Conservation (phyloP, 306 rosid genomes). For the Ochetophila trinervis region DNA sequence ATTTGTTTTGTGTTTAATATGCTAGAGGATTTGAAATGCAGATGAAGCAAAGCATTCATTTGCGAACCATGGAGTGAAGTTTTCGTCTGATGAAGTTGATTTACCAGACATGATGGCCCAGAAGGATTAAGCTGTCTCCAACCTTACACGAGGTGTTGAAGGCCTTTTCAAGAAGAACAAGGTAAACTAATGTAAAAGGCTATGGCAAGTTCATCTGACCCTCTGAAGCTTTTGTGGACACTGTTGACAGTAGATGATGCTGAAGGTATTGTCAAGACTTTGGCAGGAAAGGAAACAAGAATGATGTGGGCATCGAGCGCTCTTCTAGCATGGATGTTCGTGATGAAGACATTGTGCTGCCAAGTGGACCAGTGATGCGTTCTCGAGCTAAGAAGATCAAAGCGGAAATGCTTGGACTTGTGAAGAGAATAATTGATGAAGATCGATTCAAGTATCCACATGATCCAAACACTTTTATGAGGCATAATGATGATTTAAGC, state of each 20-base stretch:
- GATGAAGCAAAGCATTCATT: slow-evolving; percentile 93
- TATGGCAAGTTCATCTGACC: slow-evolving; percentile 84
- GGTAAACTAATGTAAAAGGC: slow-evolving; percentile 90
- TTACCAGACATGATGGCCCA: slow-evolving; percentile 92
- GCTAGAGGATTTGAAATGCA: too few species aligned
- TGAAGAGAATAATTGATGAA: too few species aligned
- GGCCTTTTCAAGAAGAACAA: slow-evolving; percentile 97
- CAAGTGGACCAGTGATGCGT: too few species aligned
- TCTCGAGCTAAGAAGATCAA: too few species aligned
- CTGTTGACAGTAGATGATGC: slow-evolving; percentile 81
- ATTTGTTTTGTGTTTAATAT: too few species aligned
- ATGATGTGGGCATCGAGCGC: too few species aligned
- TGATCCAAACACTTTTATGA: too few species aligned
- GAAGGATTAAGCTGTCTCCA: slow-evolving; percentile 82
- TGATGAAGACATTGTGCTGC: too few species aligned
- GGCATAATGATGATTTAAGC: too few species aligned
- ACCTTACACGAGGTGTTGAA: slow-evolving; percentile 87
- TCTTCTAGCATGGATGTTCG: too few species aligned
- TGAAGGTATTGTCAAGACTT: slow-evolving; percentile 86
- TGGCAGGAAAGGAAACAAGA: slow-evolving; percentile 94
- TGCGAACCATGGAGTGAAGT: slow-evolving; percentile 73
- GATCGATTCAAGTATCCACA: too few species aligned
- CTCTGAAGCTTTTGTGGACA: slow-evolving; percentile 82
- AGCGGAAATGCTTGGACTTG: too few species aligned
- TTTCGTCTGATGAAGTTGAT: slow-evolving; percentile 81